These are phyloP conservation scores for Aspergillus sparsus DNA, from an alignment of 495 filamentous ascomycete species.

Conservation along the genomic window DNA sequence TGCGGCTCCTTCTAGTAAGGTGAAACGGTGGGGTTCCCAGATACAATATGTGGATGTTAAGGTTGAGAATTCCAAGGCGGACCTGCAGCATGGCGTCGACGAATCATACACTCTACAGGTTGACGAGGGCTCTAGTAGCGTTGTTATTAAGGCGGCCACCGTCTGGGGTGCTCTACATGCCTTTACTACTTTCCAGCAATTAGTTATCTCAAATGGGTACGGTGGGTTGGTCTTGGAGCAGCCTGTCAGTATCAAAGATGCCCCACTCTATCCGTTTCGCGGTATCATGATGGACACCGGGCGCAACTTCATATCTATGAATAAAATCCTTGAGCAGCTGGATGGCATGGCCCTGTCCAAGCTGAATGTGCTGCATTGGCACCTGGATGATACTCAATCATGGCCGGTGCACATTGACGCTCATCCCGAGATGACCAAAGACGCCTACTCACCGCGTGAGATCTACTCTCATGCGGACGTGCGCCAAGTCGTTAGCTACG, in stretches of 20 bases:
- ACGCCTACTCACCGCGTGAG: conserved; percentile 54
- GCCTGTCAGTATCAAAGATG: conserved; percentile 49
- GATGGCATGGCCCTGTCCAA: conserved; percentile 55
- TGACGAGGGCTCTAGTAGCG: conserved; percentile 28
- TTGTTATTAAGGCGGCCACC: conserved; percentile 51
- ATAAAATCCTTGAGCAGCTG: conserved; percentile 54
- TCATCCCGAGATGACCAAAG: conserved; percentile 55
- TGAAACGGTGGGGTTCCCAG: conserved; percentile 35
- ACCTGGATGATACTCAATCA: conserved; percentile 52
- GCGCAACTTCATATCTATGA: conserved; percentile 50
- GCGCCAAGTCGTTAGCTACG: conserved; percentile 47
- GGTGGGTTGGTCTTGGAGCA: conserved; percentile 52
- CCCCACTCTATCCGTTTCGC: conserved; percentile 50
- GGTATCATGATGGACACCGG: conserved; percentile 55
- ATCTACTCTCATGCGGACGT: conserved; percentile 43
- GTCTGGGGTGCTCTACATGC: conserved; percentile 59
- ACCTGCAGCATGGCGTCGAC: conserved; percentile 55
- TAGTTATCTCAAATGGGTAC: conserved; percentile 50
- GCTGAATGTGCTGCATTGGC: conserved; percentile 56
- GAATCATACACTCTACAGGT: conserved; percentile 60
- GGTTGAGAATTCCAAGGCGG: conserved; percentile 42
- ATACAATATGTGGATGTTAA: conserved; percentile 41
- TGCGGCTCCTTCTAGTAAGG: conserved; percentile 27
- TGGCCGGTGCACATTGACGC: conserved; percentile 52
- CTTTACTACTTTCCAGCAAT: conserved; percentile 58